Evolutionary conservation across 495 filamentous ascomycete genomes (phyloP).

Genomic region (Terfezia boudieri): DNA sequence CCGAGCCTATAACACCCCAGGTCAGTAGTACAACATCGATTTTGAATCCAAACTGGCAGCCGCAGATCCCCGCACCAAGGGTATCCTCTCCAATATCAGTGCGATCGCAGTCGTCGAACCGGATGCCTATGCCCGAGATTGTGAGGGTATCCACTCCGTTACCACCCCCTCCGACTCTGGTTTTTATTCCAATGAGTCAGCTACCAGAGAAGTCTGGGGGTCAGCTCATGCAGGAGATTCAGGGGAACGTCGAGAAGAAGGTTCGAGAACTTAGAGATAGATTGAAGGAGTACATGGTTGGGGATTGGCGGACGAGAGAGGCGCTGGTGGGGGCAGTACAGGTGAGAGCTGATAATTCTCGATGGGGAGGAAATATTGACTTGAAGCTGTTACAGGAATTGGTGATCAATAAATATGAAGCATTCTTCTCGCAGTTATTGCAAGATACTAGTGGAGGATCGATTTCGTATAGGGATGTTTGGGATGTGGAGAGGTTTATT

Average conservation of each 20-base stretch:
- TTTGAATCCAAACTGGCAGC: not conserved
- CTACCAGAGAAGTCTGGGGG: not conserved
- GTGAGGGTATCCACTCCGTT: not conserved
- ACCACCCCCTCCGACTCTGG: not conserved
- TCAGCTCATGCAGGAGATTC: not conserved
- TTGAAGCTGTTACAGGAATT: constrained; percentile 21
- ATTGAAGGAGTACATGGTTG: constrained; percentile 31
- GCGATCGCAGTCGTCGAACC: not conserved
- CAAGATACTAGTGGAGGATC: not conserved
- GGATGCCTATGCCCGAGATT: not conserved
- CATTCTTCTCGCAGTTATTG: constrained; percentile 28
- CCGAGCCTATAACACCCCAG: not conserved
- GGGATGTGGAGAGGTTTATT: constrained; percentile 40
- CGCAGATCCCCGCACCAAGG: not conserved
- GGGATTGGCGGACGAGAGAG: constrained; percentile 37
- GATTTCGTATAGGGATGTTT: constrained; percentile 22
- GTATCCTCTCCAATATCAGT: not conserved
- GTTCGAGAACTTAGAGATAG: constrained; percentile 16
- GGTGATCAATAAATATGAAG: constrained; percentile 36
- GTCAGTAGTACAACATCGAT: not conserved
- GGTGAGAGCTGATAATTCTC: constrained; percentile 1
- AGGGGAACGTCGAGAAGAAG: constrained; percentile 9
- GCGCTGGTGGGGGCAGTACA: constrained; percentile 38
- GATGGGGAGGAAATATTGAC: no score
- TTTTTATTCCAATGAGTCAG: not conserved